Base-by-base conservation (phyloP, 345 rosid species). In the Syzygium grande region DNA sequence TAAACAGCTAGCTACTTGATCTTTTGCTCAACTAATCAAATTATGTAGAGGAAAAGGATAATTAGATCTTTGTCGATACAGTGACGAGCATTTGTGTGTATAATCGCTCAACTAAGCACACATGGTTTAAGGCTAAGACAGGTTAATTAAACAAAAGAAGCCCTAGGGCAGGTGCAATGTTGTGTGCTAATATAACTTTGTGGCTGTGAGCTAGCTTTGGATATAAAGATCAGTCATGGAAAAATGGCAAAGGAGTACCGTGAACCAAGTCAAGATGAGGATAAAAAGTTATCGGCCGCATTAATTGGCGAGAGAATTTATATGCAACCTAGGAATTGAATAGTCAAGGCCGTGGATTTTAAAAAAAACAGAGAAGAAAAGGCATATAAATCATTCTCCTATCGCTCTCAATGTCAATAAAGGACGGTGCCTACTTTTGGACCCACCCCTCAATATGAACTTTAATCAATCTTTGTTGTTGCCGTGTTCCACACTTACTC, bases 381-480 rank as follows among this genome's bases (percentile, higher is more conserved):
- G 63, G 51, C 52, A 4, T 38, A 51, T n/a, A 52, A 52, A 53
- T 84, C 43, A 85, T 84, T 73, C 86, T 52, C 54, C 88, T 4
- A 34, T 61, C 65, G 73, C 73, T 34, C 14, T 86, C 52, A 84
- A n/a, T 87, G 92, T 90, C 92, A 87, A 90, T 86, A 61, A 87
- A 86, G 88, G 94, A 86, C 92, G 94, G 94, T 92, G 94, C 94
- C 94, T 88, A 92, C 93, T 91, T 89, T 89, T 91, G 93, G 92
- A 86, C 93, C 90, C 94, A 91, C 87, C 85, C 51, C 38, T 61
- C 51, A 23, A 17, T 38, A 41, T 19, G 25, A 38, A 73, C 38
- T 27, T 17, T n/a, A 30, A 79, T 87, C 88, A 87, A 55, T 54
- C 85, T 23, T 38, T 83, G 49, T 22, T 41, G 55, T 88, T 91